phyloP scores from a whole-genome alignment of 345 rosid genomes.

The Orychophragmus violaceus region DNA sequence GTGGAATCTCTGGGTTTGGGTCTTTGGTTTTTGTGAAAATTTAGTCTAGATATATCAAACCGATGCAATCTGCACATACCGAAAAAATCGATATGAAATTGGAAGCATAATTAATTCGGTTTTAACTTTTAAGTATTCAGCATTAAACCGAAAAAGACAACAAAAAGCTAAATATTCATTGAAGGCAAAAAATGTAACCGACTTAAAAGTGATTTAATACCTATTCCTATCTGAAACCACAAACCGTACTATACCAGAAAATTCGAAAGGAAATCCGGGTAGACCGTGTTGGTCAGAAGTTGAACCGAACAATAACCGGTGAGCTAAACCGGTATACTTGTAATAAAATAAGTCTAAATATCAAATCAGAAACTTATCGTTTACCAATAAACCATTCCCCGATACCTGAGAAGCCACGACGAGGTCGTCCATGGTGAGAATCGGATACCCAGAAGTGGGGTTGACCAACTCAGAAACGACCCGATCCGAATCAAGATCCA shows the following conservation, averaged over 20 bases:
- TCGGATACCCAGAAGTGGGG: not conserved
- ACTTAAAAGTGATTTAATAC: too few species aligned
- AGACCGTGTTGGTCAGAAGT: not conserved
- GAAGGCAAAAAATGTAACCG: not conserved
- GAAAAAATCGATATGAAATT: too few species aligned
- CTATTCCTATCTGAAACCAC: not conserved
- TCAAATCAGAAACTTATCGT: not conserved
- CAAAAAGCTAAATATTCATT: not conserved
- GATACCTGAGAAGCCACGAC: not conserved
- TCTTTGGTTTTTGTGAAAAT: too few species aligned
- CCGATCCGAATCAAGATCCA: constrained; percentile 5
- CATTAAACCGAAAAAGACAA: not conserved
- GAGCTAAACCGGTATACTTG: not conserved
- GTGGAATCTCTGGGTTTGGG: not conserved
- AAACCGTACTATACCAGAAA: not conserved
- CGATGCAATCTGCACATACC: not conserved
- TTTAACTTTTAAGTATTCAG: too few species aligned
- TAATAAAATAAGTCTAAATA: not conserved
- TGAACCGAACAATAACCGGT: not conserved
- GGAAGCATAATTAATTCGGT: not conserved
- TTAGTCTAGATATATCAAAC: too few species aligned
- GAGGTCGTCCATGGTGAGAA: constrained; percentile 1
- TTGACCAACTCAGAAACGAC: not conserved
- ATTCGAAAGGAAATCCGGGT: not conserved
- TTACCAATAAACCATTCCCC: not conserved